Evolutionary conservation across 148 eudicot genomes (phyloP), one percentile per base, ranked within the genome.

Genomic region (Amaranthus cruentus): DNA sequence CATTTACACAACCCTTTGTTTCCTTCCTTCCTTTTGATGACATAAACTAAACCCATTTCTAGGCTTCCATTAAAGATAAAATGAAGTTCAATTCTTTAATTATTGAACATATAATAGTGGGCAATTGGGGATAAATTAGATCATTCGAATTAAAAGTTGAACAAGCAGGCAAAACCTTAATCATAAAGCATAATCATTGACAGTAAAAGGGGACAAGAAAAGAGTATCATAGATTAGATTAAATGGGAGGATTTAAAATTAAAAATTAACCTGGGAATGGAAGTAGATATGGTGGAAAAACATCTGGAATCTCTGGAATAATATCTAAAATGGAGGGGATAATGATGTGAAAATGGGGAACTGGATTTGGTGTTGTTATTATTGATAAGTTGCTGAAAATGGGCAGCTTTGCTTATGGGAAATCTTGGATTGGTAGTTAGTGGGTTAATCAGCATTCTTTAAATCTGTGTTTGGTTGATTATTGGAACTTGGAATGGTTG

Each of bases 21-120:
- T 55, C 51, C 52, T 54, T 43, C 68, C 47, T 58, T 28, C 61
- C 53, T 54, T 49, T 52, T 47, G 15, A 47, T 43, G 15, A 66
- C 57, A 60, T 3, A 53, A 44, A 61, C 11, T 61, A 61, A 61
- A 28, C 2, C 9, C 9, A 7, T 11, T 60, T 18, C 57, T 54
- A 50, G 38, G 68, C 55, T 51, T 51, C 28, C 21, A 62, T 62
- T 73, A 28, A 28, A 54, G 21, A 55, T 70, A 57, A 53, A n/a
- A 52, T 66, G 54, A 55, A 6, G 53, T 44, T 50, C 56, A 4
- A 75, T 57, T 28, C 12, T 28, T 28, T 13, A 67, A 56, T 75
- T 66, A 68, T 67, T 59, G 59, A 56, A 75, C 78, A 68, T 5
- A 8, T 0, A 68, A 13, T 75, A 75, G 78, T 75, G 78, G 78